These are phyloP conservation scores for Dichotomopilus funicola DNA, from an alignment of 2,329 filamentous ascomycete genomes.

Conservation along the genomic window DNA sequence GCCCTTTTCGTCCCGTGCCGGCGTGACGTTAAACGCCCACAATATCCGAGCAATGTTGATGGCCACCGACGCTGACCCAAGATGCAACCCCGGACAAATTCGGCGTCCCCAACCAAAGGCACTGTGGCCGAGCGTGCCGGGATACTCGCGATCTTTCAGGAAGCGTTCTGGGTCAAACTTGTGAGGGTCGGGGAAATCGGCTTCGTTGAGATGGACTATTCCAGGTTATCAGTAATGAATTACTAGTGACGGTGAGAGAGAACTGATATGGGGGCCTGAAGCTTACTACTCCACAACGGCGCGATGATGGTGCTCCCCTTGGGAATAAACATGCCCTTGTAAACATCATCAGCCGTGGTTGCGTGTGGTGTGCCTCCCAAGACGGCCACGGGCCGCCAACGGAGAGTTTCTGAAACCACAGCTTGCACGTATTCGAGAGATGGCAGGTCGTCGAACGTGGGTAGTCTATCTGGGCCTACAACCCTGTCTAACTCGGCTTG, in stretches of 20 bases:
- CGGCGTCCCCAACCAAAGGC: conserved; percentile 38
- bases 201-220: conserved; percentile 36
- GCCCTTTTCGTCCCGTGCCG: conserved; percentile 27
- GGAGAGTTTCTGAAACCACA: conserved; percentile 34
- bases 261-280: neutral
- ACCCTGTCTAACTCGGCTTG: conserved; percentile 36
- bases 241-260: too few relatives aligned
- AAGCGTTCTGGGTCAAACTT: conserved; percentile 35
- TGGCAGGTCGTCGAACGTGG: conserved; percentile 32
- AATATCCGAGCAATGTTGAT: conserved; percentile 42
- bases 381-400: conserved; percentile 37
- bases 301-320: conserved; percentile 38
- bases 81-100: conserved; percentile 40
- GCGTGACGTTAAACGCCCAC: conserved; percentile 45
- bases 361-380: conserved; percentile 41
- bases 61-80: conserved; percentile 44
- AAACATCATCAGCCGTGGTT: conserved; percentile 36
- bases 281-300: conserved; percentile 38
- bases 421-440: conserved; percentile 32
- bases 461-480: conserved; percentile 32
- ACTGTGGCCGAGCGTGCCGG: conserved; percentile 33
- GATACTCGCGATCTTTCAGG: conserved; percentile 30
- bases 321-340: conserved; percentile 39
- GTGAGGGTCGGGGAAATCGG: conserved; percentile 36
- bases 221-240: neutral